These are phyloP conservation scores for Starmerella vaccinii DNA, from an alignment of 805 yeast species.

Conservation along the genomic window DNA sequence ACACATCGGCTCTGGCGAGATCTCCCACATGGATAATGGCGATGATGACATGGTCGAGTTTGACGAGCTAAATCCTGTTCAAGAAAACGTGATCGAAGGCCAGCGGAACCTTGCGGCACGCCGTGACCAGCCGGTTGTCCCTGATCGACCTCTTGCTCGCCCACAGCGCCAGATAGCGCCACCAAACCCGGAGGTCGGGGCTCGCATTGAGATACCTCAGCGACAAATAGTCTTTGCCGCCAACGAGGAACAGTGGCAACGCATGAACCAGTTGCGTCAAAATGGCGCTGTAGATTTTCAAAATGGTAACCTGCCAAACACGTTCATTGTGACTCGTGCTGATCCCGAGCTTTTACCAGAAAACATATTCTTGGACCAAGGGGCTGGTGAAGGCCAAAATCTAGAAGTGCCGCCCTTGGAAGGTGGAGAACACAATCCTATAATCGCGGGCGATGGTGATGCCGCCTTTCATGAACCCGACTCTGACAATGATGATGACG, in stretches of 20 bases:
- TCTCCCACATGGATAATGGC: slow-evolving; percentile 19
- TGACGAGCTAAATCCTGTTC: neutral
- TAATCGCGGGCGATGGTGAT: neutral
- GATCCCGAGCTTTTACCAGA: too few relatives aligned
- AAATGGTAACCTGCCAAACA: too few relatives aligned
- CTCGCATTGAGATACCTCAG: neutral
- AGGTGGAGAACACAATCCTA: too few relatives aligned
- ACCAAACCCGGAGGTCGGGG: neutral
- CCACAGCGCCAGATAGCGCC: neutral
- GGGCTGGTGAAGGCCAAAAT: too few relatives aligned
- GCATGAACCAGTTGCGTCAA: neutral
- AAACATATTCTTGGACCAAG: too few relatives aligned
- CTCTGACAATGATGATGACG: neutral
- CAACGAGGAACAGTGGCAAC: neutral
- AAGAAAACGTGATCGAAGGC: neutral
- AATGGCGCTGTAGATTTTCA: neutral
- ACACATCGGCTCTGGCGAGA: slow-evolving; percentile 21
- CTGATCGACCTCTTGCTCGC: neutral
- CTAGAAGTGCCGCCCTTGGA: too few relatives aligned
- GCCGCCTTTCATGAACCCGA: neutral
- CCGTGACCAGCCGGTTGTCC: neutral
- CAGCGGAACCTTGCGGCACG: neutral
- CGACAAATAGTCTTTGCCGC: neutral
- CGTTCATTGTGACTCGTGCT: too few relatives aligned
- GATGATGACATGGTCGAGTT: slow-evolving; percentile 16